These are phyloP conservation scores for Codiaeum variegatum DNA, from an alignment of 441 rosid species.

Conservation along the genomic window DNA sequence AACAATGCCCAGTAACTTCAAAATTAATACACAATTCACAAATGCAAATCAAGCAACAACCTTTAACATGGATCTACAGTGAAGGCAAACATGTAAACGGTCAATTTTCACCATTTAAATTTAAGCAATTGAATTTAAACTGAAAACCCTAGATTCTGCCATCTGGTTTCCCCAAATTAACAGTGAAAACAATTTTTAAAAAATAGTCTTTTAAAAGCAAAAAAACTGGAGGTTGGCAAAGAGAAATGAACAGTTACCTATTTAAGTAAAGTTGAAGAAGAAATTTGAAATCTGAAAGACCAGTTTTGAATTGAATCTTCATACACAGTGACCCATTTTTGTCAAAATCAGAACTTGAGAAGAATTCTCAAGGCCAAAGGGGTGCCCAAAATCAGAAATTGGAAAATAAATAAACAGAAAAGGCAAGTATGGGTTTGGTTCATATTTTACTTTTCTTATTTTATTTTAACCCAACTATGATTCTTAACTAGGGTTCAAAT, in stretches of 20 bases:
- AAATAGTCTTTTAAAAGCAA: neutral
- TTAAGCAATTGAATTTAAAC: constrained; percentile 17
- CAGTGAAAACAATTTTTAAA: neutral
- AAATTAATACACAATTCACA: constrained; percentile 9
- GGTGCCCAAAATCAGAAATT: neutral
- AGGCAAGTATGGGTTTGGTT: constrained; percentile 25
- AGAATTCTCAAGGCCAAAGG: constrained; percentile 19
- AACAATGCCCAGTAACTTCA: constrained; percentile 14
- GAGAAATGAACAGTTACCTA: constrained; percentile 27
- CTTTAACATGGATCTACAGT: constrained; percentile 34
- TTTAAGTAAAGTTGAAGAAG: constrained; percentile 15
- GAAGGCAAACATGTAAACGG: constrained; percentile 20
- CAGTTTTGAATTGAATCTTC: constrained; percentile 24
- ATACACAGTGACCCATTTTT: constrained; percentile 30
- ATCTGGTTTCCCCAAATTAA: constrained; percentile 1
- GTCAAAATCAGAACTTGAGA: constrained; percentile 27
- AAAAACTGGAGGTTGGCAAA: neutral
- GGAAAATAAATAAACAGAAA: neutral
- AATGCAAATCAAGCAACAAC: constrained; percentile 23
- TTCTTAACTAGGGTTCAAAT: constrained; percentile 27
- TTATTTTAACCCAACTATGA: constrained; percentile 1
- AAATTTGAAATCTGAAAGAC: constrained; percentile 33
- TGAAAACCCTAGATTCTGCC: constrained; percentile 36
- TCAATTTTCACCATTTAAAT: constrained; percentile 24
- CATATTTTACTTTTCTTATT: constrained; percentile 13